Base-by-base conservation (phyloP, 176 grass and related monocot genomes). In the Pharus latifolius region DNA sequence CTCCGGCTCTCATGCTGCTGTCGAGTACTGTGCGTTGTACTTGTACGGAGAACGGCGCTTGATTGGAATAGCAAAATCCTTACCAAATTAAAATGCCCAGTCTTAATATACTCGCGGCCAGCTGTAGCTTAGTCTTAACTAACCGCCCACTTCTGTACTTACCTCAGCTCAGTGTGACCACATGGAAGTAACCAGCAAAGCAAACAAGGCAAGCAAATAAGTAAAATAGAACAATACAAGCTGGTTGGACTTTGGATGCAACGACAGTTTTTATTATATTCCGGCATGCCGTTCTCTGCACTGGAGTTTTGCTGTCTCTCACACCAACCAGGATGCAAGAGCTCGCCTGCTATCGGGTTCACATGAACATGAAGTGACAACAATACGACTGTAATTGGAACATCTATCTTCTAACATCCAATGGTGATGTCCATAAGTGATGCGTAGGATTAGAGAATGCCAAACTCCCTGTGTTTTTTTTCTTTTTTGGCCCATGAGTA, bases 301-400 rank as follows among this genome's bases (percentile, higher is more conserved):
- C 2, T 31, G 51, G 49, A 28, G 24, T 33, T 32, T 15, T 25
- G 16, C 1, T 62, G 38, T 14, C n/a, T 10, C 59, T 14, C 16
- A 31, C 42, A 51, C 28, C 45, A 67, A 32, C 45, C 44, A 67
- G 17, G 22, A 8, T 2, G n/a, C 18, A 49, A 28, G 1, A 10
- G 50, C 23, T 24, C 23, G 50, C 15, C 2, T 3, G 25, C 53
- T 31, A 31, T 25, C 3, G 59, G 74, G 28, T 32, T 68, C 74
- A 55, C 73, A 44, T 63, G 45, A 75, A 75, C 72, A 75, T 9
- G 9, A 38, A 38, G n/a, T n/a, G n/a, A n/a, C n/a, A n/a, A n/a
- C 4, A 38, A 38, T 59, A 15, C 54, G 34, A 29, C 5, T 54
- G 20, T 10, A 14, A 19, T 27, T 31, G 33, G 37, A 40, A 41